Evolutionary conservation across 2,329 filamentous ascomycete genomes (phyloP), one percentile per base, ranked within the genome.

Genomic region (Pseudogymnoascus pannorum): DNA sequence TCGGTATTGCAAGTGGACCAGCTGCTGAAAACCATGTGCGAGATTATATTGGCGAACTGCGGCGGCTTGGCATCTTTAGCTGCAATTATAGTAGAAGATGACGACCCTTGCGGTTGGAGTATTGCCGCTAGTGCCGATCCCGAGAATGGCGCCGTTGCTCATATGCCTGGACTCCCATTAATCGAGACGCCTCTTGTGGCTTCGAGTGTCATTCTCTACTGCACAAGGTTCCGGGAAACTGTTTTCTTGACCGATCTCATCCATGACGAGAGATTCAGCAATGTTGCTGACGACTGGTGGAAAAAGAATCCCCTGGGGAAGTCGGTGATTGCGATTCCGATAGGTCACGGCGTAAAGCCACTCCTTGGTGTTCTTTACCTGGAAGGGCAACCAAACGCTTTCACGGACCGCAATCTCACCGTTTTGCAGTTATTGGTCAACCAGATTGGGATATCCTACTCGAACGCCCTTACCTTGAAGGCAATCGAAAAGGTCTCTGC

Each of bases 271-370:
- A 80, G 89, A 31, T 92, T 92, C 65, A 87, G 87, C 51, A 91
- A 90, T 64, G 87, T 92, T 5, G 84, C 81, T 54, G 82, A 88
- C 20, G 77, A 80, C 0, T 92, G 89, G 83, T 75, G 89, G 29
- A 79, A 83, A 66, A 80, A 81, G 60, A 88, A 91, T 65, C 87
- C 87, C 0, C 75, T 82, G 33, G 88, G 89, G 67, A 89, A 86
- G 69, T 85, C 88, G 3, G 85, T 92, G 63, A 92, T 93, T 63
- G 86, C 87, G n/a, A 84, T 92, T 38, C 89, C 89, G 0, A 92
- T 93, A 61, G 79, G 85, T 54, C 88, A 92, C 70, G 89, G 87
- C 3, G 81, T 83, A 31, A 87, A 88, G 59, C 81, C 84, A 5
- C 78, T 92, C 3, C 78, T 92, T 9, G 89, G 89, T 1, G 86